These are phyloP conservation scores for Fusarium setosum DNA, from an alignment of 2,329 filamentous ascomycete species.

Conservation along the genomic window DNA sequence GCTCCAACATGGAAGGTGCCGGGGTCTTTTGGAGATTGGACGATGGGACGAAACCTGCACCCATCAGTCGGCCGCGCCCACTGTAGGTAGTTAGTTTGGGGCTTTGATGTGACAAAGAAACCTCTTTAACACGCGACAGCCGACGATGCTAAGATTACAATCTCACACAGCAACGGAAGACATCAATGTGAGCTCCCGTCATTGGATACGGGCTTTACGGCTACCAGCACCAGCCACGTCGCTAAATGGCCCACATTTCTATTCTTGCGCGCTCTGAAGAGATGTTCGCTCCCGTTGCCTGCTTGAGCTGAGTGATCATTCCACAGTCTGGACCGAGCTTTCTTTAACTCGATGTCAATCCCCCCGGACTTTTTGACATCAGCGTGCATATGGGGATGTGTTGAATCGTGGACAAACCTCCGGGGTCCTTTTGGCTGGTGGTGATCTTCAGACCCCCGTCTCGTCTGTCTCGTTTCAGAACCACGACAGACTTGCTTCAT, in stretches of 20 bases:
- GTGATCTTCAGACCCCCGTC: not conserved
- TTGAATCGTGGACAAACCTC: conserved; percentile 14
- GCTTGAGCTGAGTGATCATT: conserved; percentile 9
- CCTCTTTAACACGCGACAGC: conserved; percentile 13
- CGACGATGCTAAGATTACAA: not conserved
- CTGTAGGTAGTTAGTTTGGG: too few species aligned
- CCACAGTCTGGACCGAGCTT: conserved; percentile 10
- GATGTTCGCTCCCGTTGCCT: conserved; percentile 22
- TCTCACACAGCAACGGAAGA: not conserved
- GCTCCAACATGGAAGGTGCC: conserved; percentile 3
- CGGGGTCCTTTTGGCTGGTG: conserved; percentile 2
- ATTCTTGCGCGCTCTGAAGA: conserved; percentile 26
- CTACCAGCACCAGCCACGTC: conserved; percentile 35
- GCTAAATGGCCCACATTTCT: conserved; percentile 25
- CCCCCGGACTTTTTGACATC: conserved; percentile 20
- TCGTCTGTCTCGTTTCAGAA: conserved; percentile 33
- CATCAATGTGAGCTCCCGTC: conserved; percentile 1
- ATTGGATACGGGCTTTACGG: conserved; percentile 15
- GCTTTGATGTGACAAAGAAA: conserved; percentile 18
- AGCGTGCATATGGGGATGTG: conserved; percentile 19
- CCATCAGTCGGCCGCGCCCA: conserved; percentile 5
- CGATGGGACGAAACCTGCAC: not conserved
- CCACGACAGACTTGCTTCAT: conserved; percentile 21
- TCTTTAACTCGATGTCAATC: not conserved
- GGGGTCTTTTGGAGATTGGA: not conserved